phyloP scores from a whole-genome alignment of 192 early-diverging fungal species.

The Martensiomyces pterosporus region DNA sequence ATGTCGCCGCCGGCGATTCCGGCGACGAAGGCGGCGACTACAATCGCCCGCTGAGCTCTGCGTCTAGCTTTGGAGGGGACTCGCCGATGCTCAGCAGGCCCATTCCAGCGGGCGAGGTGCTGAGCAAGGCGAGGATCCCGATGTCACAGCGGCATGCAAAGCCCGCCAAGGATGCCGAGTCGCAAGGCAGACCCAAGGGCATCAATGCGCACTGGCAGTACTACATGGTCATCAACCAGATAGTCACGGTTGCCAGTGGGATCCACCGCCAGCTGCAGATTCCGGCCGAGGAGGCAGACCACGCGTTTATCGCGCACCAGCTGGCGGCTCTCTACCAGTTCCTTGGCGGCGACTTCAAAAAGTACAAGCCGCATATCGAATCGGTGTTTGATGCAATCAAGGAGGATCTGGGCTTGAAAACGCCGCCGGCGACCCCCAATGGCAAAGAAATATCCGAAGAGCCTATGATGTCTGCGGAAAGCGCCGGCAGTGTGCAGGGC shows the following conservation, averaged over 20 bases:
- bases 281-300: constrained; percentile 25
- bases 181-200: constrained; percentile 42
- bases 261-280: constrained; percentile 31
- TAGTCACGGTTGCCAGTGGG: constrained; percentile 29
- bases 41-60: constrained; percentile 19
- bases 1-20: constrained; percentile 1
- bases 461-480: no score
- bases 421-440: not conserved
- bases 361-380: constrained; percentile 47
- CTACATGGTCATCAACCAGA: constrained; percentile 51
- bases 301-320: constrained; percentile 40
- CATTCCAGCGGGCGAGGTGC: constrained; percentile 38
- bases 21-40: constrained; percentile 12
- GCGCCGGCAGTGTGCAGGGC: no score
- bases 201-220: constrained; percentile 53
- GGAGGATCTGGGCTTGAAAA: constrained; percentile 12
- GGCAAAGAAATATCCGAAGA: not conserved
- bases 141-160: constrained; percentile 40
- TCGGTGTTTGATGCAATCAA: constrained; percentile 38
- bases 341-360: constrained; percentile 50
- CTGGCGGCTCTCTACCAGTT: constrained; percentile 49
- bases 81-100: constrained; percentile 38
- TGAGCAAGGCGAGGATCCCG: constrained; percentile 45
- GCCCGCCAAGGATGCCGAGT: constrained; percentile 36
- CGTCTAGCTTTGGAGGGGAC: constrained; percentile 44